A percentile compares a stretch with the other conserved stretches of the same genome.
Evolutionary conservation across 1,139 yeast species (phyloP).

Genomic region (Ashbya aceris): DNA sequence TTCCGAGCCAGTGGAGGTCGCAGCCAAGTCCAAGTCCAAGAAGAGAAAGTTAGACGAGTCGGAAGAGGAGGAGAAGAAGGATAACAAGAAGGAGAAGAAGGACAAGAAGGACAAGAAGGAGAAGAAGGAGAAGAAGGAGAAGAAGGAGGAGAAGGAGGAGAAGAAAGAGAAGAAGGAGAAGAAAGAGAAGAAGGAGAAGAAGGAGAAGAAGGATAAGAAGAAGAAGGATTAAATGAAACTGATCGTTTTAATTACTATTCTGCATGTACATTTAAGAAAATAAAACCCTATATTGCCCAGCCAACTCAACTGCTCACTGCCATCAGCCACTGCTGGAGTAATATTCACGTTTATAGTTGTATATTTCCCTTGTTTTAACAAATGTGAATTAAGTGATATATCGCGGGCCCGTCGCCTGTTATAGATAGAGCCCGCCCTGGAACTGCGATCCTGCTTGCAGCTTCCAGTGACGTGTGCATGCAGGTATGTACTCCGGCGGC

Average conservation of each 20-base stretch:
- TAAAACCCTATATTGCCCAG: conserved; percentile 16
- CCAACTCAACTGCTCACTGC: neutral
- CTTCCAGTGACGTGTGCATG: conserved; percentile 25
- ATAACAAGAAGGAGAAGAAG: conserved; percentile 35
- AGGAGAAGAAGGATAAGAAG: conserved; percentile 31
- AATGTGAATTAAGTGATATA: conserved; percentile 1
- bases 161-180: conserved; percentile 45
- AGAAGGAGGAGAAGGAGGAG: conserved; percentile 34
- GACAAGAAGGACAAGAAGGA: conserved; percentile 29
- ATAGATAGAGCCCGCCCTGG: conserved; percentile 6
- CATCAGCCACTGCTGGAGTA: too few relatives aligned
- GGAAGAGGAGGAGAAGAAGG: conserved; percentile 30
- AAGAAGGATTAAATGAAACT: conserved; percentile 40
- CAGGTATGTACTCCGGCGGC: conserved; percentile 14
- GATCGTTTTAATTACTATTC: conserved; percentile 5
- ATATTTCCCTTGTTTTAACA: conserved; percentile 6
- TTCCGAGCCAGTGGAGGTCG: conserved; percentile 18
- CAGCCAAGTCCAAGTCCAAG: conserved; percentile 19
- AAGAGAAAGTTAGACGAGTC: conserved; percentile 39
- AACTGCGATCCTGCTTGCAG: conserved; percentile 11
- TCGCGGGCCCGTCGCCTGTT: neutral
- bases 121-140: conserved; percentile 34
- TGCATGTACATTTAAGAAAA: conserved; percentile 5
- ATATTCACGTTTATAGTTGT: conserved; percentile 17
- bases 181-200: conserved; percentile 36